Percentiles rank a stretch among this genome's conserved stretches.
phyloP scores from a whole-genome alignment of 257 asterid species.

The Salvia rosmarinus region DNA sequence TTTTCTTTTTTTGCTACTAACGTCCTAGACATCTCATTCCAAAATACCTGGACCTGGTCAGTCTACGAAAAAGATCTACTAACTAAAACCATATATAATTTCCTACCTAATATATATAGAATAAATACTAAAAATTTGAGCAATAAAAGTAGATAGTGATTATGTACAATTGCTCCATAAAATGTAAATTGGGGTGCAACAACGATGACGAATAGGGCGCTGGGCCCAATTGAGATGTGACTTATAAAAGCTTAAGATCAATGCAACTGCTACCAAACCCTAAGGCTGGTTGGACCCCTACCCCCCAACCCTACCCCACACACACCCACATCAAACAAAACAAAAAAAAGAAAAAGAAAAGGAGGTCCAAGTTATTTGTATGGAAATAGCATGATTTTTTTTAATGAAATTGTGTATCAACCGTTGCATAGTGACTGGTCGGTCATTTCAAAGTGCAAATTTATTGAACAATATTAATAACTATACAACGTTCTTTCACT shows the following conservation, averaged over 20 bases:
- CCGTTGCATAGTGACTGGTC: slow-evolving; percentile 23
- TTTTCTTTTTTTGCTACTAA: not conserved
- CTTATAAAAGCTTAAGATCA: slow-evolving; percentile 37
- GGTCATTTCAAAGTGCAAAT: not conserved
- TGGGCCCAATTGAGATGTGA: slow-evolving; percentile 49
- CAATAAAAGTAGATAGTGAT: not conserved
- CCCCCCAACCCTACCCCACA: not conserved
- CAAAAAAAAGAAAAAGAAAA: not conserved
- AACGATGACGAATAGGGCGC: not conserved
- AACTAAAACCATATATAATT: not conserved
- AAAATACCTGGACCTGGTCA: not conserved
- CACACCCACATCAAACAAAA: not conserved
- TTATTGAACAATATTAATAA: slow-evolving; percentile 24
- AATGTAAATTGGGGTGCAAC: slow-evolving; percentile 15
- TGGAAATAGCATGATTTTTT: not conserved
- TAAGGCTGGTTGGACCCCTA: slow-evolving; percentile 8
- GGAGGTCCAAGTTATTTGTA: not conserved
- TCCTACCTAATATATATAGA: not conserved
- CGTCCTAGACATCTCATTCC: not conserved
- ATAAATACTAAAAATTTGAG: too few relatives aligned
- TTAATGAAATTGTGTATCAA: slow-evolving; percentile 3
- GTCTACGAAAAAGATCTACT: not conserved
- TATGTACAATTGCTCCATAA: slow-evolving; percentile 17
- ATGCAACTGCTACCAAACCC: slow-evolving; percentile 46
- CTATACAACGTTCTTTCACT: slow-evolving; percentile 1